These are phyloP conservation scores for Mallotus japonicus DNA, from an alignment of 441 rosid species.

Conservation along the genomic window DNA sequence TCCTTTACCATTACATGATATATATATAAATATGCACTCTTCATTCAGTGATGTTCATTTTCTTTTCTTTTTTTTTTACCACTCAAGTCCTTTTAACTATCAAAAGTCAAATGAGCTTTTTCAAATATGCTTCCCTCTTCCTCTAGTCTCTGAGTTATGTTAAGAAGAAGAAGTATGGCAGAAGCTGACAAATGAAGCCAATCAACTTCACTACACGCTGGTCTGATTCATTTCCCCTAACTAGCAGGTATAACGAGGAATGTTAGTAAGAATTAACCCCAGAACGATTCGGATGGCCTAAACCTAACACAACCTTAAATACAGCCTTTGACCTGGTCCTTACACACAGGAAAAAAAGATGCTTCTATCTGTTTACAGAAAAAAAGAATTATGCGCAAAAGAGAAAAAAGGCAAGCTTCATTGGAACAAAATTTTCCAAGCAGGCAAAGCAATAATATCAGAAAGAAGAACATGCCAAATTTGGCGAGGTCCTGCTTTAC, in stretches of 20 bases:
- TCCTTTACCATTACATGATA: constrained; percentile 2
- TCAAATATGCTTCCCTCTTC: not conserved
- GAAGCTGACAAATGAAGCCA: not conserved
- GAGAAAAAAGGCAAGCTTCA: constrained; percentile 7
- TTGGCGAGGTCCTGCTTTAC: constrained; percentile 72
- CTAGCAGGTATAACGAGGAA: not conserved
- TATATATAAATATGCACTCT: not conserved
- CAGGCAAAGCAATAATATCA: constrained; percentile 29
- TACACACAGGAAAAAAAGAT: not conserved
- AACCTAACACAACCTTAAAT: not conserved
- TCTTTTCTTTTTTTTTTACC: not conserved
- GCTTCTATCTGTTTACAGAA: not conserved
- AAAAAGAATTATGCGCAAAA: constrained; percentile 2
- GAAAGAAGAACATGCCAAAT: constrained; percentile 58
- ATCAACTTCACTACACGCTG: not conserved
- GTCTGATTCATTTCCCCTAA: not conserved
- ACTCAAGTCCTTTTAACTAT: not conserved
- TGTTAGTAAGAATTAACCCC: not conserved
- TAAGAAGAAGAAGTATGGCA: not conserved
- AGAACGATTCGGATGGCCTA: not conserved
- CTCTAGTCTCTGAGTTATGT: not conserved
- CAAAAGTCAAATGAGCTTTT: not conserved
- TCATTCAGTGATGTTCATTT: not conserved
- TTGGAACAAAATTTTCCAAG: constrained; percentile 18
- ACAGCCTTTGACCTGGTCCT: not conserved